phyloP scores from a whole-genome alignment of 2,329 filamentous ascomycete species.

The Lachnellula occidentalis region DNA sequence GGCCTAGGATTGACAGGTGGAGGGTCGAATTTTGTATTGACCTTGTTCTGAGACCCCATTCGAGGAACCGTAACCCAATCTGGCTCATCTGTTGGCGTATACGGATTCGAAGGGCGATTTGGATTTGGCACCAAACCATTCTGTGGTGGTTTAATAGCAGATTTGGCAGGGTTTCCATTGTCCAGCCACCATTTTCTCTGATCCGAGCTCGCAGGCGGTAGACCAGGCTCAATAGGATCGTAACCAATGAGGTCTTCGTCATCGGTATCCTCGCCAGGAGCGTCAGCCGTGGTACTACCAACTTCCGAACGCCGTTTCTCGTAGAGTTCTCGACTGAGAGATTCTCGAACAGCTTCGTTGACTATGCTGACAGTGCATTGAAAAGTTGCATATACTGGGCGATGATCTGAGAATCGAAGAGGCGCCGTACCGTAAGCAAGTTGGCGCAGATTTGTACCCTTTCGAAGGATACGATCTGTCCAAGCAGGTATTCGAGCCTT shows the following conservation, averaged over 20 bases:
- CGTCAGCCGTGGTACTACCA: slow-evolving; percentile 55
- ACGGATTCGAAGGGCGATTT: slow-evolving; percentile 74
- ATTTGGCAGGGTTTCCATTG: slow-evolving; percentile 68
- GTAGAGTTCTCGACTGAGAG: slow-evolving; percentile 71
- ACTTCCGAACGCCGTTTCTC: slow-evolving; percentile 59
- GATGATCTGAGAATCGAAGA: slow-evolving; percentile 86
- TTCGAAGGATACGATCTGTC: slow-evolving; percentile 90
- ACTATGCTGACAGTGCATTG: slow-evolving; percentile 77
- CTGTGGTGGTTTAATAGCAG: slow-evolving; percentile 61
- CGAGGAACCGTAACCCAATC: slow-evolving; percentile 74
- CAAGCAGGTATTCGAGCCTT: slow-evolving; percentile 94
- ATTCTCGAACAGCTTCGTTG: slow-evolving; percentile 67
- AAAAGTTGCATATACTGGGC: slow-evolving; percentile 90
- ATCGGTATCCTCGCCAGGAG: slow-evolving; percentile 56
- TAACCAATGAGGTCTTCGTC: slow-evolving; percentile 80
- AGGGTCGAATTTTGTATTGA: slow-evolving; percentile 4
- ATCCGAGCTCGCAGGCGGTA: slow-evolving; percentile 63
- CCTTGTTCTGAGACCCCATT: slow-evolving; percentile 8
- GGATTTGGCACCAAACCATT: slow-evolving; percentile 63
- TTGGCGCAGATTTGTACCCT: slow-evolving; percentile 78
- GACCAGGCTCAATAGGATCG: slow-evolving; percentile 74
- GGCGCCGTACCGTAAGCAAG: slow-evolving; percentile 76
- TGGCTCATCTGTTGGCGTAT: slow-evolving; percentile 64
- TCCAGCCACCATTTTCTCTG: slow-evolving; percentile 67
- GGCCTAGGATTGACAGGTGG: slow-evolving; percentile 14